A percentile compares a stretch with the other conserved stretches of the same genome.
Conservation (phyloP, 257 asterid genomes). For the Penstemon eatonii region DNA sequence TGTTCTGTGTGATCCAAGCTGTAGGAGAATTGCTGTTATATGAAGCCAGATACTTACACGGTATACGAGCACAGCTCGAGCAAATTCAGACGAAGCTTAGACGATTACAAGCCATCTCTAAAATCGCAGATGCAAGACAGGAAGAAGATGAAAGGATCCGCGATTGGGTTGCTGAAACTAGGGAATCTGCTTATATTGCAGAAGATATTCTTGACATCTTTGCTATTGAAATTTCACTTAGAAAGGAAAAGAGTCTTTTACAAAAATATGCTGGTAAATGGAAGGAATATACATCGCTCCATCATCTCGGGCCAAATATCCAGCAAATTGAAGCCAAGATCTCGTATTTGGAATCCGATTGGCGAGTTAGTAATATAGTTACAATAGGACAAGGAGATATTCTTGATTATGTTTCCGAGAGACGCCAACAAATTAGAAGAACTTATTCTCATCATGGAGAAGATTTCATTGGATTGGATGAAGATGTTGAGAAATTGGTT, state of each 20-base stretch:
- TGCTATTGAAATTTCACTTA: conserved; percentile 13
- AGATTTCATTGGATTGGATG: conserved; percentile 26
- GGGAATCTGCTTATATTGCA: conserved; percentile 22
- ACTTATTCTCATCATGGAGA: conserved; percentile 2
- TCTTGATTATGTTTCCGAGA: conserved; percentile 3
- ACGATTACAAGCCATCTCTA: conserved; percentile 29
- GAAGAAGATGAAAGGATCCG: conserved; percentile 25
- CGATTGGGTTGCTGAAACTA: conserved; percentile 20
- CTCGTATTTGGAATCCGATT: not conserved
- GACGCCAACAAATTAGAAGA: conserved; percentile 10
- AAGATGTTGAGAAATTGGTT: conserved; percentile 20
- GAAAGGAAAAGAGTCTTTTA: conserved; percentile 1
- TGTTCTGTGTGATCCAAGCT: conserved; percentile 22
- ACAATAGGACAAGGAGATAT: not conserved
- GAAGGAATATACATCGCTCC: conserved; percentile 12
- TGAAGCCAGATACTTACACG: conserved; percentile 23
- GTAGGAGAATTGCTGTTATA: conserved; percentile 16
- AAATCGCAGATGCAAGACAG: conserved; percentile 40
- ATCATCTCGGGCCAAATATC: not conserved
- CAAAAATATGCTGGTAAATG: not conserved
- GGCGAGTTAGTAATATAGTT: not conserved
- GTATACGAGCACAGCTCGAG: conserved; percentile 20
- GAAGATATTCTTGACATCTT: conserved; percentile 27
- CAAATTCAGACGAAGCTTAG: conserved; percentile 24
- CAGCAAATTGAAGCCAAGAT: conserved; percentile 7